These are phyloP conservation scores for Vinca minor DNA, from an alignment of 257 asterid species.

Conservation along the genomic window DNA sequence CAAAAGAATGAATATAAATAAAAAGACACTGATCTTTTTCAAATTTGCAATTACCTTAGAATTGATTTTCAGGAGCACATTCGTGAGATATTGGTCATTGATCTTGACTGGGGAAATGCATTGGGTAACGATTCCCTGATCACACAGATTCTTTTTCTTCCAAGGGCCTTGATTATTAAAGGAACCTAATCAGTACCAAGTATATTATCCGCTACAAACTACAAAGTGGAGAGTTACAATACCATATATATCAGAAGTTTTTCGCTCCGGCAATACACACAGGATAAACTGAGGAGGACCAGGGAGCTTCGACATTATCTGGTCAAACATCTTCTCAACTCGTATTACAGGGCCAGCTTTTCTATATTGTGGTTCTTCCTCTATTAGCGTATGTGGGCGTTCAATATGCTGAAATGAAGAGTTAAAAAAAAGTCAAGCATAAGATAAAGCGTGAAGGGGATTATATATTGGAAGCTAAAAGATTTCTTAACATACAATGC, in stretches of 20 bases:
- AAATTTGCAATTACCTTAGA: slow-evolving; percentile 49
- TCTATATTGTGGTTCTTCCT: slow-evolving; percentile 64
- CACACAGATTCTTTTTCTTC: slow-evolving; percentile 73
- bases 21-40: slow-evolving; percentile 7
- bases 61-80: slow-evolving; percentile 87
- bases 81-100: slow-evolving; percentile 68
- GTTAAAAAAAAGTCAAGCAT: slow-evolving; percentile 14
- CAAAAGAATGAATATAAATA: slow-evolving; percentile 13
- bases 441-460: not conserved
- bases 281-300: slow-evolving; percentile 72
- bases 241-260: slow-evolving; percentile 78
- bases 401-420: slow-evolving; percentile 53
- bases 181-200: slow-evolving; percentile 2
- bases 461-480: slow-evolving; percentile 1
- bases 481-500: slow-evolving; percentile 60
- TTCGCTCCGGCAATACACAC: slow-evolving; percentile 80
- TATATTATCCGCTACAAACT: slow-evolving; percentile 2
- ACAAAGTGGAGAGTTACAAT: slow-evolving; percentile 17
- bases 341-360: slow-evolving; percentile 55
- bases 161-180: slow-evolving; percentile 63
- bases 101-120: slow-evolving; percentile 71
- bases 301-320: slow-evolving; percentile 51
- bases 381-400: slow-evolving; percentile 72
- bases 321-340: slow-evolving; percentile 82
- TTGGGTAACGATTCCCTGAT: slow-evolving; percentile 68